Base-by-base conservation (phyloP, 2,329 filamentous ascomycete species). In the Pseudopithomyces chartarum region DNA sequence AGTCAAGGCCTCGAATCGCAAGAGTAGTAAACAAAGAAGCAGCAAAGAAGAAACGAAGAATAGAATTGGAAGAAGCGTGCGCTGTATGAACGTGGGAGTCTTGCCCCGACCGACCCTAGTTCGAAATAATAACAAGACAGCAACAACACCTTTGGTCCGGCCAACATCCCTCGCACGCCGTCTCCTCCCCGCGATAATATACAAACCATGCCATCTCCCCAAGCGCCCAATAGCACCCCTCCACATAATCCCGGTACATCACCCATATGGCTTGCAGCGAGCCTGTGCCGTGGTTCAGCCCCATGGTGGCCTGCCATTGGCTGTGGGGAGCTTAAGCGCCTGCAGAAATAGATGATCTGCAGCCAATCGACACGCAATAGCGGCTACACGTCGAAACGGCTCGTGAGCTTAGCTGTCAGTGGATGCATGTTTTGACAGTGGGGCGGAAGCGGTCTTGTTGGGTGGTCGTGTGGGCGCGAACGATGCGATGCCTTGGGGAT, bases 321-420 rank as follows among this genome's bases (percentile, higher is more conserved):
- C 32, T 19, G 17, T 7, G 2, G 23, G 15, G n/a, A 23, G 13
- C 13, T 19, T 58, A 70, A 62, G 65, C 68, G 68, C 68, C 61
- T 56, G 58, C 59, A 52, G 38, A 38, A 55, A 54, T 57, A 62
- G 67, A 63, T 64, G 39, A 22, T 49, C 22, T 39, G 44, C 38
- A 51, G 59, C 68, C 67, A 71, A 60, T 68, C 60, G 62, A 59
- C 40, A 58, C 46, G 57, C 66, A 68, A 69, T 71, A 70, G 67
- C 68, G 68, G 65, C 64, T 70, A 59, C 49, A 45, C 54, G 26
- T 56, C 62, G 63, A 71, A 71, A 71, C 66, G 55, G 48, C 15
- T 38, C 39, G 36, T 29, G 42, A 57, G 60, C 55, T 2, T n/a
- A 20, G 20, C 15, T 46, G 20, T 40, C 15, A 53, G 32, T 48